Conservation (phyloP, 257 asterid species). For the Misopates orontium region DNA sequence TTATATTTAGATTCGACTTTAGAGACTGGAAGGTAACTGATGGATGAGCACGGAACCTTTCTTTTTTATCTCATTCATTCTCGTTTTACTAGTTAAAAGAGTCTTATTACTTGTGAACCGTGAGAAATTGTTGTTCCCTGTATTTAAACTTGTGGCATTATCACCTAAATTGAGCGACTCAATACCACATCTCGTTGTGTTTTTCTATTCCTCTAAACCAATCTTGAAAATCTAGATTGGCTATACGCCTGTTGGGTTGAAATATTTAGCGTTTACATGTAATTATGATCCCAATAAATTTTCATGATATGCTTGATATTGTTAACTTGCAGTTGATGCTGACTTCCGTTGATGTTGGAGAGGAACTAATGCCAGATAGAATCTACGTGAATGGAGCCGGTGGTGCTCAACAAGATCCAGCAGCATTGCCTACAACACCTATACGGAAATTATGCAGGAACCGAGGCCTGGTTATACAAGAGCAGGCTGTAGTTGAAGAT, state of each 20-base stretch:
- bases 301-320: constrained; percentile 1
- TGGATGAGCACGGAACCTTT: not conserved
- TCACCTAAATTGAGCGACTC: too few species aligned
- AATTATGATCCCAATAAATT: not conserved
- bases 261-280: not conserved
- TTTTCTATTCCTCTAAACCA: too few species aligned
- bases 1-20: constrained; percentile 77
- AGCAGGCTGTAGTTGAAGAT: constrained; percentile 73
- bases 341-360: constrained; percentile 62
- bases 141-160: too few species aligned
- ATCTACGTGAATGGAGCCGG: constrained; percentile 18
- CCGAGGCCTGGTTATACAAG: constrained; percentile 85
- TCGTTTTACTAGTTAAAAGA: not conserved
- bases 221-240: too few species aligned
- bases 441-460: constrained; percentile 86
- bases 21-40: constrained; percentile 84
- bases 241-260: not conserved
- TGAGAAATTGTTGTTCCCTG: not conserved
- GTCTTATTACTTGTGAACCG: not conserved
- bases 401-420: constrained; percentile 37
- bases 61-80: not conserved
- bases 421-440: constrained; percentile 60
- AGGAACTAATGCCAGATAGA: constrained; percentile 93
- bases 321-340: constrained; percentile 65
- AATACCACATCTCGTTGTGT: too few species aligned